Evolutionary conservation across 176 grass and related monocot genomes (phyloP).

Genomic region (Zizania latifolia): DNA sequence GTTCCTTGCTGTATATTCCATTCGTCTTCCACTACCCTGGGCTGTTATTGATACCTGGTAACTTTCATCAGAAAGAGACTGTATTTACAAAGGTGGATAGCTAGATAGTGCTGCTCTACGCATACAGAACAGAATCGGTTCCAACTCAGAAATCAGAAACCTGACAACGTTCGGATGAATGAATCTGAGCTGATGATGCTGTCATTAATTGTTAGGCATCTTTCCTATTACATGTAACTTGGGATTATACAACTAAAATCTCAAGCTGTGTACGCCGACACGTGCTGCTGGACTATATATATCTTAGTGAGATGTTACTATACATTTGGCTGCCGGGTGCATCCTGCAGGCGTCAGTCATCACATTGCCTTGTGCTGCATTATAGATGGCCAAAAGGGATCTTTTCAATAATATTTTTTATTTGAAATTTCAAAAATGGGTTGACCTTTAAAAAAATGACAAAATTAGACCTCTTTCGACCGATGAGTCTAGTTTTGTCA

Average conservation of each 20-base stretch:
- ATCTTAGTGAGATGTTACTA: neutral
- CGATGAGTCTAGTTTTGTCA: too few relatives aligned
- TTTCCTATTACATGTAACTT: neutral
- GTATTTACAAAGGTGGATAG: neutral
- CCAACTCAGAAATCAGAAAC: neutral
- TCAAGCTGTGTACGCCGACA: neutral
- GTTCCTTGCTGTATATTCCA: neutral
- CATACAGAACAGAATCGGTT: neutral
- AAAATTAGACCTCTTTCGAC: too few relatives aligned
- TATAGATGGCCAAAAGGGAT: too few relatives aligned
- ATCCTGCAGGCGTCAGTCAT: too few relatives aligned
- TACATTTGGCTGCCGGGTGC: neutral
- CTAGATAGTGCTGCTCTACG: conserved; percentile 15
- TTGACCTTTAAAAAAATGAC: too few relatives aligned
- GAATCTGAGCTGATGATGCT: neutral
- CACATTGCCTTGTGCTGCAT: too few relatives aligned
- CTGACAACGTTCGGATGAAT: neutral
- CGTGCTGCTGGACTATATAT: neutral
- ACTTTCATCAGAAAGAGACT: neutral
- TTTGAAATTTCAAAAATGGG: too few relatives aligned
- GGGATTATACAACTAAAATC: neutral
- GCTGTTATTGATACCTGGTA: neutral
- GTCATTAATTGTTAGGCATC: neutral
- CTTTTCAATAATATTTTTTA: too few relatives aligned
- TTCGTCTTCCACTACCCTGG: neutral